Conservation (phyloP, 1,284 basidiomycete genomes). For the Ceratobasidium sp. region DNA sequence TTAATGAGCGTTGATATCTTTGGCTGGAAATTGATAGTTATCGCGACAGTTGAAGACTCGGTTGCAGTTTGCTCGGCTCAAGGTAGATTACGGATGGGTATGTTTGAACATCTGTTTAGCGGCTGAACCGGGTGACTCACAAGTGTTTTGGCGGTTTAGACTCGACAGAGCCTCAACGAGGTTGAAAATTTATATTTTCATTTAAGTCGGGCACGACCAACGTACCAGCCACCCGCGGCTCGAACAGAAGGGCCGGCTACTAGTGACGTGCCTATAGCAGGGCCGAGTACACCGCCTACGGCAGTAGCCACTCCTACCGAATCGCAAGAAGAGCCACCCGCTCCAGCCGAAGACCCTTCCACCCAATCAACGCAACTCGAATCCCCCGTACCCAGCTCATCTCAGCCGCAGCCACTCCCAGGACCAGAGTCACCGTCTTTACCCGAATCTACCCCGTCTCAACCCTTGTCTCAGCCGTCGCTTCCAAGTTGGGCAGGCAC, state of each 20-base stretch:
- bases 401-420: neutral
- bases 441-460: neutral
- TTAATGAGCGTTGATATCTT: neutral
- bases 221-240: neutral
- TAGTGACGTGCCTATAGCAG: neutral
- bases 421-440: neutral
- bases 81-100: slow-evolving; percentile 85
- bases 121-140: slow-evolving; percentile 37
- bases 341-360: neutral
- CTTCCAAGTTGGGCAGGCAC: neutral
- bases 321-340: neutral
- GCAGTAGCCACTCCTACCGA: slow-evolving; percentile 11
- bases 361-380: slow-evolving; percentile 31
- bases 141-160: slow-evolving; percentile 43
- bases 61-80: slow-evolving; percentile 79
- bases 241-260: neutral
- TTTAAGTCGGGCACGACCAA: slow-evolving; percentile 62
- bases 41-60: slow-evolving; percentile 79
- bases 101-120: slow-evolving; percentile 52
- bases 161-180: slow-evolving; percentile 74
- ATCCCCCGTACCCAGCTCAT: neutral
- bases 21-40: slow-evolving; percentile 61
- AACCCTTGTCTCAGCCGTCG: neutral
- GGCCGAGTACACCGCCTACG: slow-evolving; percentile 26
- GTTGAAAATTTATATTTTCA: slow-evolving; percentile 83